Conservation (phyloP, 192 early-diverging fungal species). For the Linnemannia schmuckeri region DNA sequence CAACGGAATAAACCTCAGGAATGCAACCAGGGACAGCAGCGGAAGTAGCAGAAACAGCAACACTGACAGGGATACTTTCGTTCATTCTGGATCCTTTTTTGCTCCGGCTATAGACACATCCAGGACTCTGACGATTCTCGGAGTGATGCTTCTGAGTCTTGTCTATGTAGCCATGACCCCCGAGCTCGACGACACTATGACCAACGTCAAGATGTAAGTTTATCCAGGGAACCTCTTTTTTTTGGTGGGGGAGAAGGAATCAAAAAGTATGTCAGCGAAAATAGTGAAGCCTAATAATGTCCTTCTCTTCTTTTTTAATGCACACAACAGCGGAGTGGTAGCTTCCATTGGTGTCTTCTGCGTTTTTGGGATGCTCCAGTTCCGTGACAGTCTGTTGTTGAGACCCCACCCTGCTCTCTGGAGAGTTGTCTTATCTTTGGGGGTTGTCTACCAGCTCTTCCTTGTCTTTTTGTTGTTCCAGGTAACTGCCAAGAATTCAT, state of each 20-base stretch:
- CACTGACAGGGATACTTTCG: neutral
- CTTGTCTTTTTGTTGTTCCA: constrained; percentile 93
- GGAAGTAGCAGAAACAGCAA: neutral
- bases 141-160: constrained; percentile 59
- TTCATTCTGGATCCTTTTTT: neutral
- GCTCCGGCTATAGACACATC: constrained; percentile 59
- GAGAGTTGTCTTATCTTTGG: constrained; percentile 87
- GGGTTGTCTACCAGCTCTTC: constrained; percentile 90
- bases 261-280: neutral
- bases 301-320: neutral
- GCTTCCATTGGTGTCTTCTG: constrained; percentile 73
- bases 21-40: neutral
- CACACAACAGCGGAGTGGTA: constrained; percentile 54
- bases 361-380: constrained; percentile 89
- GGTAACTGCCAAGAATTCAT: constrained; percentile 55
- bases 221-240: neutral
- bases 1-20: neutral
- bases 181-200: constrained; percentile 63
- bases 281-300: neutral
- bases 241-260: neutral
- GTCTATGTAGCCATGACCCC: constrained; percentile 69
- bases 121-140: constrained; percentile 67
- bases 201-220: constrained; percentile 64
- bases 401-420: constrained; percentile 95
- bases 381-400: constrained; percentile 95